Base-by-base conservation (phyloP, 2,329 filamentous ascomycete genomes). In the Talaromyces sp. region DNA sequence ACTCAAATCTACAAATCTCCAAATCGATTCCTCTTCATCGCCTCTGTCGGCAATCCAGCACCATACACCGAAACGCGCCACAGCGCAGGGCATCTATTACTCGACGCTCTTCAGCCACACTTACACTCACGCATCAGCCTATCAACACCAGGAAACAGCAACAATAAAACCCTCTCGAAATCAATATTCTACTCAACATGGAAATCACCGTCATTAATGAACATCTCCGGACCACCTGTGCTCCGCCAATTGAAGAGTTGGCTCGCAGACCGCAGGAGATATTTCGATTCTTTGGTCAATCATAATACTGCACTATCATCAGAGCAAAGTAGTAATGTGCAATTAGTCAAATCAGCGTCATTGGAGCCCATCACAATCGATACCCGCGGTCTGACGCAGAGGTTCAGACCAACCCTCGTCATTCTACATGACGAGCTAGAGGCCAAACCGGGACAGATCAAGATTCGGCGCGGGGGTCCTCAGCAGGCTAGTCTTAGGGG, bases 351-450 rank as follows among this genome's bases (percentile, higher is more conserved):
- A 31, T 48, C 59, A n/a, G 39, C 39, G 0, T 27, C 59, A 1
- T 24, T 31, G 4, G 37, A 33, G 6, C 52, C 48, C 6, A 64
- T 65, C n/a, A 48, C 64, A 45, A 43, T 67, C 27, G 54, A 65
- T 27, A 65, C 67, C 27, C 68, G 65, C 10, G 31, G 19, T n/a
- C 37, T 62, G 10, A 58, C 68, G 16, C 67, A 63, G 24, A 61
- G 65, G 31, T 65, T 72, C 60, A 61, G 63, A 6, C 69, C 82
- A 3, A 78, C 82, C 3, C 77, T 99, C 16, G 87, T 98, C 0
- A 81, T 98, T 13, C 81, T 98, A 22, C 93, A 98, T 75, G 94
- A 98, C 75, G 94, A 98, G 75, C 79, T 98, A 39, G 93, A 97
- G 72, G 83, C 85, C 48, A 80, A 84, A 2, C 73, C 93, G 1